Evolutionary conservation across 2,329 filamentous ascomycete species (phyloP), one percentile per base, ranked within the genome.

Genomic region (Lojkania enalia): DNA sequence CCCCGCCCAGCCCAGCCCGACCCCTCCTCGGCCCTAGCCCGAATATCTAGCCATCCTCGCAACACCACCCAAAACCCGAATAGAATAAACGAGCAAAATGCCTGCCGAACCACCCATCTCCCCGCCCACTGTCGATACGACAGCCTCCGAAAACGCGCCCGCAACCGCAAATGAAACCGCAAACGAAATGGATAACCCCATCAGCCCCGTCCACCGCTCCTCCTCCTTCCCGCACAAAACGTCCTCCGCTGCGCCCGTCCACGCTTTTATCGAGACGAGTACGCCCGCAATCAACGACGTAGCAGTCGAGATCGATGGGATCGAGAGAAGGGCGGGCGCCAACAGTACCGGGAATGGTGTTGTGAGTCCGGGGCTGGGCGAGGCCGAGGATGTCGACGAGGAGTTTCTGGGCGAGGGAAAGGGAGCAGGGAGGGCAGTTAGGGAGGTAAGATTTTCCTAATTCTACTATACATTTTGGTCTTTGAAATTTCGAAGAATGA

Each of bases 241-340:
- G 0, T 54, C 52, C 3, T 46, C 58, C 5, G 58, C 55, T 9
- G 30, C 55, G 14, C 49, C 66, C 5, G 51, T 56, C 16, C 62
- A 61, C 5, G 61, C 67, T 0, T 60, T 66, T 29, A 68, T 76
- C 49, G 65, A 69, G 4, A 65, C 69, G 1, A 59, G 57, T 4
- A 64, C 67, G 2, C 70, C 69, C 0, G 60, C 73, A 3, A 71
- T 76, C 52, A 76, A 77, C 49, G 52, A 58, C 9, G 60, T 63
- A 33, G 73, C 74, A 0, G 66, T 75, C 4, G 74, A 77, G 54
- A 52, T 77, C 4, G 74, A 77, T 40, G 66, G 67, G 21, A 45
- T 52, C 2, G 13, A 18, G n/a, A 16, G 45, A 52, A 44, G 25
- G 35, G 40, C 2, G 49, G 47, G 5, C 38, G 45, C 5, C 18